phyloP scores from a whole-genome alignment of 164 flowering plant species.

The Tetracentron sinense region DNA sequence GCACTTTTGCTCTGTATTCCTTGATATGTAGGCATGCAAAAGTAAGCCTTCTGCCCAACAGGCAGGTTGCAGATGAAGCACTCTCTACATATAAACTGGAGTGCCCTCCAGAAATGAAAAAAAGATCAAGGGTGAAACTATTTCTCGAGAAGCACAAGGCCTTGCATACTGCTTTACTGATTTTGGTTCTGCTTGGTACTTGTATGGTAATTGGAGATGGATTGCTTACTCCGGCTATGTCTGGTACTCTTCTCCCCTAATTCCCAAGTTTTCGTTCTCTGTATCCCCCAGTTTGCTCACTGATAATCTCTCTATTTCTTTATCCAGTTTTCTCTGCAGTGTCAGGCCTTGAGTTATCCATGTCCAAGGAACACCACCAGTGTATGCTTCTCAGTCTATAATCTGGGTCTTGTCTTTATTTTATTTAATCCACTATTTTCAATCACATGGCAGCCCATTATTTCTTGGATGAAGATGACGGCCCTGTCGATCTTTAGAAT shows the following conservation, averaged over 20 bases:
- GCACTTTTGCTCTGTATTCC: constrained; percentile 59
- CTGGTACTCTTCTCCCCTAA: not conserved
- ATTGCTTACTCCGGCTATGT: not conserved
- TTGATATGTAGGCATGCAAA: constrained; percentile 53
- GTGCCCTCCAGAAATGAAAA: too few relatives aligned
- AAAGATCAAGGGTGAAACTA: too few relatives aligned
- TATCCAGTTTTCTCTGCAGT: constrained; percentile 23
- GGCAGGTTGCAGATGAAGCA: too few relatives aligned
- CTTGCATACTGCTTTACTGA: not conserved
- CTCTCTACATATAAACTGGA: constrained; percentile 54
- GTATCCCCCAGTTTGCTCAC: too few relatives aligned
- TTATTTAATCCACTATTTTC: not conserved
- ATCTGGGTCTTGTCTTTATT: too few relatives aligned
- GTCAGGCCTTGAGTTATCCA: not conserved
- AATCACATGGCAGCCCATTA: not conserved
- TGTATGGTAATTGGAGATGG: not conserved
- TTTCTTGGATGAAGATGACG: not conserved
- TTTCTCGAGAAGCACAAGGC: not conserved
- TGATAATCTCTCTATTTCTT: constrained; percentile 14
- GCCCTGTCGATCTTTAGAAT: too few relatives aligned
- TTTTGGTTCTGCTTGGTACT: not conserved
- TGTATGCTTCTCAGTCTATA: too few relatives aligned
- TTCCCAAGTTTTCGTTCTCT: too few relatives aligned
- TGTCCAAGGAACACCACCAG: too few relatives aligned
- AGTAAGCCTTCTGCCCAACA: constrained; percentile 52